These are phyloP conservation scores for Teratosphaeriaceae sp. DNA, from an alignment of 2,329 filamentous ascomycete genomes.

Conservation along the genomic window DNA sequence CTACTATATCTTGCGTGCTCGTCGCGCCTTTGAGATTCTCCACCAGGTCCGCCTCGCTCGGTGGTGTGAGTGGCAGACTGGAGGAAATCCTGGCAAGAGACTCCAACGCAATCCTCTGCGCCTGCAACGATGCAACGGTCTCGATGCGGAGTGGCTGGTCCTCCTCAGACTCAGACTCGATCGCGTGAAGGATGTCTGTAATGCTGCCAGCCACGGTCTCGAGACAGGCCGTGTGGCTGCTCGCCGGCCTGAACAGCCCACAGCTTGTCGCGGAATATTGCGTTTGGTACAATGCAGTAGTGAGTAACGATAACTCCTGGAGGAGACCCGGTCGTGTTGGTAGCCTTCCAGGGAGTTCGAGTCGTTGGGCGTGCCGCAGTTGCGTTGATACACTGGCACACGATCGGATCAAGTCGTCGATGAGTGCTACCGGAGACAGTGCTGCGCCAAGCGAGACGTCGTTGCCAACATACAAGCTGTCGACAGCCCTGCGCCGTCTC, in stretches of 20 bases:
- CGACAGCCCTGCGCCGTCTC: constrained; percentile 12
- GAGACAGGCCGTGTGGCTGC: background rate
- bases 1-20: background rate
- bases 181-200: background rate
- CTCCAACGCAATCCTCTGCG: background rate
- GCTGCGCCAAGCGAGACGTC: background rate
- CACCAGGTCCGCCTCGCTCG: too few relatives aligned
- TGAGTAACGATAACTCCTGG: background rate
- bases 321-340: background rate
- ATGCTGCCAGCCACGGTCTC: background rate
- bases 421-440: background rate
- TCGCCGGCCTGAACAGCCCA: background rate
- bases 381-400: background rate
- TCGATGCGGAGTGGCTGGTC: background rate
- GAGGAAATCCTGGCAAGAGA: too few relatives aligned
- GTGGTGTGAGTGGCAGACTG: background rate
- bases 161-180: background rate
- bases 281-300: background rate
- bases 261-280: background rate
- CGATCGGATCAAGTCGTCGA: background rate
- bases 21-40: too few relatives aligned
- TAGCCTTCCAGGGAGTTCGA: background rate
- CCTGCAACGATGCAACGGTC: background rate
- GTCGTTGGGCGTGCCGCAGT: background rate
- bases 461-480: constrained; percentile 12